A percentile compares a stretch with the other conserved stretches of the same genome.
Conservation (phyloP, 495 filamentous ascomycete genomes). For the Immersiella caudata region DNA sequence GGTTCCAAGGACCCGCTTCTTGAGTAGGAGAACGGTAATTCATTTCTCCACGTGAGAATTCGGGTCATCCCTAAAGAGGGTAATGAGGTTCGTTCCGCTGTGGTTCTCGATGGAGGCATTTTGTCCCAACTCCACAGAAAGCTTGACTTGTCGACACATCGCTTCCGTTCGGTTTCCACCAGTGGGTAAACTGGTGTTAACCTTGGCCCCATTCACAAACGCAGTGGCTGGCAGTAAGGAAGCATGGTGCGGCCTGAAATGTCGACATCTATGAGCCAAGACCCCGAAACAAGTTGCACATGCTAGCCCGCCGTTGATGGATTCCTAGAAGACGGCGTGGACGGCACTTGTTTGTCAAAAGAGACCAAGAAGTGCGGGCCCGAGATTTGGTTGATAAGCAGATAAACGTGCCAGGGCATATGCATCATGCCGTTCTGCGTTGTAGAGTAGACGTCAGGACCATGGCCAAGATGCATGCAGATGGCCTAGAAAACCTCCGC, state of each 20-base stretch:
- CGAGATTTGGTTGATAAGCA: not conserved
- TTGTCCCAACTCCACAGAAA: not conserved
- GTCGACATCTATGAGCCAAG: not conserved
- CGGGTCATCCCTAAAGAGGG: not conserved
- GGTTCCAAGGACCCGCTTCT: not conserved
- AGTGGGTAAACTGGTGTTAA: not conserved
- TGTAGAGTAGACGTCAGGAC: not conserved
- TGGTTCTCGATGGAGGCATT: not conserved
- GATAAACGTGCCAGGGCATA: constrained; percentile 2
- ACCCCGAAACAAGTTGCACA: not conserved
- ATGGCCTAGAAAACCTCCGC: constrained; percentile 11
- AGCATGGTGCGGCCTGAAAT: not conserved
- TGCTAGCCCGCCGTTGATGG: not conserved
- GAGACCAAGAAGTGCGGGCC: not conserved
- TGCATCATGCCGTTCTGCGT: constrained; percentile 15
- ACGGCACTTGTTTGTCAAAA: constrained; percentile 6
- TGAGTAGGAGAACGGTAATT: not conserved
- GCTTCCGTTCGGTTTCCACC: not conserved
- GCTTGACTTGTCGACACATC: not conserved
- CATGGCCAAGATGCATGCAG: constrained; percentile 19
- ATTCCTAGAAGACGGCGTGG: not conserved
- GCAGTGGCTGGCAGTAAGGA: too few species aligned
- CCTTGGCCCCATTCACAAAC: not conserved
- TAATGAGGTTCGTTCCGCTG: not conserved
- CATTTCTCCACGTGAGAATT: not conserved